A percentile compares a stretch with the other conserved stretches of the same genome.
Conservation (phyloP, 306 rosid genomes). For the Castanea sativa region DNA sequence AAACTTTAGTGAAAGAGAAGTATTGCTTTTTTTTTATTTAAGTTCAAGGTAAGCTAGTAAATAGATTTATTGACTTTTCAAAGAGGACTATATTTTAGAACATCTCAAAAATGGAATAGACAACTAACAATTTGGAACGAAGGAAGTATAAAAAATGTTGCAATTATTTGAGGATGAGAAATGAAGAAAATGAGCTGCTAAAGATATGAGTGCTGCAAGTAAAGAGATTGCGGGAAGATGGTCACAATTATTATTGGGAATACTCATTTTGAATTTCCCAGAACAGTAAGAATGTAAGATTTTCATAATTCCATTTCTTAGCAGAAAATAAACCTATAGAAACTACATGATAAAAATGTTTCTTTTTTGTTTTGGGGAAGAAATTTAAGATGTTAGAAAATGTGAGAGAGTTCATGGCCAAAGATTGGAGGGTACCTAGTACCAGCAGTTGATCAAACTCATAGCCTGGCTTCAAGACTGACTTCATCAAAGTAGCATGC, state of each 20-base stretch:
- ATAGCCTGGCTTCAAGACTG: constrained; percentile 82
- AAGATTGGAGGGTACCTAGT: constrained; percentile 51
- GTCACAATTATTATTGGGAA: background rate
- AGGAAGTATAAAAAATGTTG: background rate
- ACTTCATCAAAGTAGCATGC: constrained; percentile 63
- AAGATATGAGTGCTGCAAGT: background rate
- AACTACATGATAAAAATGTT: background rate
- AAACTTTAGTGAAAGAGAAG: too few relatives aligned
- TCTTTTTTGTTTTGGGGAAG: background rate
- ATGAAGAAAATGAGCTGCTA: background rate
- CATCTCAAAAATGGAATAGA: too few relatives aligned
- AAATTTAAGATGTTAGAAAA: background rate
- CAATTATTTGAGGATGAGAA: background rate
- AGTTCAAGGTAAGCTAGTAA: too few relatives aligned
- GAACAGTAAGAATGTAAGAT: too few relatives aligned
- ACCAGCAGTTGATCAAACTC: constrained; percentile 78
- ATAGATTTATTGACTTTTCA: too few relatives aligned
- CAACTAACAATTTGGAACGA: too few relatives aligned
- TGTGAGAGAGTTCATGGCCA: background rate
- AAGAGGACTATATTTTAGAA: background rate
- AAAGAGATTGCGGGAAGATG: background rate
- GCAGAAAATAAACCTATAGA: background rate
- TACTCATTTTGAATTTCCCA: background rate
- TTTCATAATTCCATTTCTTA: background rate
- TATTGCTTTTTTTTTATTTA: too few relatives aligned